phyloP scores from a whole-genome alignment of 2,329 filamentous ascomycete species.

The Thelonectria blattea region DNA sequence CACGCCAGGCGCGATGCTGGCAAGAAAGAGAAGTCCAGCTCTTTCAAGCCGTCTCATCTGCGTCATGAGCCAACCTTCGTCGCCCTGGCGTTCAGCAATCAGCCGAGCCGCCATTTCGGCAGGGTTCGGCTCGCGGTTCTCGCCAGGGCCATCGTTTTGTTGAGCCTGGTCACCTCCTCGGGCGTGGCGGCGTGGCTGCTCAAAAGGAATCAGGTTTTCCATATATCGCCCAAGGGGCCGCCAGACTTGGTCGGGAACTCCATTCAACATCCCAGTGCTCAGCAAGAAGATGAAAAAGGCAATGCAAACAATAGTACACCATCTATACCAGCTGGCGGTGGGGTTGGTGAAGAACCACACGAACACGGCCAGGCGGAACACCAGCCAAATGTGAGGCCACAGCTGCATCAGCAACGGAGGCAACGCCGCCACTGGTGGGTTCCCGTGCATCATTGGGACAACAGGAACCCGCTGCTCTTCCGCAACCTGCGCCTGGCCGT shows the following conservation, averaged over 20 bases:
- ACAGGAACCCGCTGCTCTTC: constrained; percentile 30
- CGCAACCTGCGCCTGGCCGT: constrained; percentile 26
- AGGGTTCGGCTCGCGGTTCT: constrained; percentile 49
- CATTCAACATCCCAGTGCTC: constrained; percentile 65
- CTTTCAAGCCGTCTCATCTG: constrained; percentile 63
- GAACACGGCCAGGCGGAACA: constrained; percentile 63
- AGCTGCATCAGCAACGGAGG: constrained; percentile 46
- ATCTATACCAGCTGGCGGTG: constrained; percentile 64
- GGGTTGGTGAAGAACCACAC: constrained; percentile 70
- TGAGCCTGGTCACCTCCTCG: constrained; percentile 29
- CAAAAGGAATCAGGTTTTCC: constrained; percentile 63
- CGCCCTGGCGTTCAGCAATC: constrained; percentile 47
- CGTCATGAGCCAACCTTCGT: constrained; percentile 41
- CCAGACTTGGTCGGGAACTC: constrained; percentile 60
- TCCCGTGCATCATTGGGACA: constrained; percentile 43
- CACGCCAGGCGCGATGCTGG: constrained; percentile 69
- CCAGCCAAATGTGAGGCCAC: constrained; percentile 69
- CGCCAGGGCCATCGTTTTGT: constrained; percentile 32
- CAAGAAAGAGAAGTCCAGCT: constrained; percentile 66
- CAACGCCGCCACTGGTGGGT: constrained; percentile 44
- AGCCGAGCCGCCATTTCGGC: constrained; percentile 61
- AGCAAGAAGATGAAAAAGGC: constrained; percentile 63
- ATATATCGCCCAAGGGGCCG: constrained; percentile 64
- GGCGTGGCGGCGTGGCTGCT: constrained; percentile 42
- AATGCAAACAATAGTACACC: constrained; percentile 60